A percentile compares a stretch with the other conserved stretches of the same genome.
These are phyloP conservation scores for Panicum virgatum DNA, from an alignment of 202 grass and related monocot species.

Conservation along the genomic window DNA sequence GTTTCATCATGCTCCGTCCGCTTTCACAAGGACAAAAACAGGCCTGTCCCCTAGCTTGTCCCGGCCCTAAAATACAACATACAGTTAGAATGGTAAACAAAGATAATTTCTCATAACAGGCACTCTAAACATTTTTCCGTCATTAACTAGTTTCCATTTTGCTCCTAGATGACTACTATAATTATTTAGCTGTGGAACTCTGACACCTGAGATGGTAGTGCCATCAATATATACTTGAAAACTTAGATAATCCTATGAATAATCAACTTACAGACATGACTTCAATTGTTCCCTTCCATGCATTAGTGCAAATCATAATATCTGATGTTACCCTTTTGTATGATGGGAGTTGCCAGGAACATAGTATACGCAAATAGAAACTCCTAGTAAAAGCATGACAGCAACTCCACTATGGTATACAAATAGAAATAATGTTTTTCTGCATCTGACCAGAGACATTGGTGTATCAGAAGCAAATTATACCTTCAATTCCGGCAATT, in stretches of 20 bases:
- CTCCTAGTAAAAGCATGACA: neutral
- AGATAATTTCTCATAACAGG: neutral
- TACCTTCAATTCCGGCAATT: constrained; percentile 91
- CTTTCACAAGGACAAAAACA: constrained; percentile 78
- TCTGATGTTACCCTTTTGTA: neutral
- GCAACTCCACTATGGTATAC: neutral
- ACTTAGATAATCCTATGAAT: neutral
- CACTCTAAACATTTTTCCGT: neutral
- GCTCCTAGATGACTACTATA: neutral
- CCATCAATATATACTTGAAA: neutral
- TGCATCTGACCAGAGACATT: constrained; percentile 7
- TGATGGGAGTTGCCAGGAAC: neutral
- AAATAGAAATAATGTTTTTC: constrained; percentile 4
- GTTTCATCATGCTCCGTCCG: constrained; percentile 30
- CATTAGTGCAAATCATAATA: neutral
- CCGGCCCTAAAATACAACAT: constrained; percentile 58
- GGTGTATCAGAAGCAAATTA: constrained; percentile 15
- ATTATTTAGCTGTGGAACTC: neutral
- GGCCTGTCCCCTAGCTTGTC: constrained; percentile 67
- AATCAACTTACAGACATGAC: neutral
- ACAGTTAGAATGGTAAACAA: constrained; percentile 27
- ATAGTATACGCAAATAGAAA: neutral
- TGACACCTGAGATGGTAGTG: neutral
- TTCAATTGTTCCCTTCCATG: neutral
- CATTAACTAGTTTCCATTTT: neutral